phyloP scores from a whole-genome alignment of 192 early-diverging fungal genomes.

The Podila verticillata region DNA sequence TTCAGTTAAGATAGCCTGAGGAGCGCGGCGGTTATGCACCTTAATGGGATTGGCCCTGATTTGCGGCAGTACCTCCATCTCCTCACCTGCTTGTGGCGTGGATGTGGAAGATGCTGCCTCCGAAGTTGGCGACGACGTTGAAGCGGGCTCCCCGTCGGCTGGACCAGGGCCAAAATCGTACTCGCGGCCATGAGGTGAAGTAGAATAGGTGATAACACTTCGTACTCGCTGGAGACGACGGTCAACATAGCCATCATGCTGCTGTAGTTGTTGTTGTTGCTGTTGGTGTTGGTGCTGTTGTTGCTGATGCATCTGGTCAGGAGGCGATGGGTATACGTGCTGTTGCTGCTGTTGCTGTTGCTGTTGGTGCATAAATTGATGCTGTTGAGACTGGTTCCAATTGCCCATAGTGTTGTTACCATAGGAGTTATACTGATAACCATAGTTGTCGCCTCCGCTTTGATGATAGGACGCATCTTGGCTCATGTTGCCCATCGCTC shows the following conservation, averaged over 20 bases:
- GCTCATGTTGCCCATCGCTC: background rate
- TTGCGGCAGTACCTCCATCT: slow-evolving; percentile 23
- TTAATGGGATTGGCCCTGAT: slow-evolving; percentile 42
- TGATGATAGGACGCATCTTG: slow-evolving; percentile 2
- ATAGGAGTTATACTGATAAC: background rate
- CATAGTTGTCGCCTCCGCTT: slow-evolving; percentile 3
- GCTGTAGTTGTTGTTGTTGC: slow-evolving; percentile 29
- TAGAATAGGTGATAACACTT: slow-evolving; percentile 11
- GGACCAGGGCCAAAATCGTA: slow-evolving; percentile 28
- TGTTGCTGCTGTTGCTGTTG: slow-evolving; percentile 28
- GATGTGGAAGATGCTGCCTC: background rate
- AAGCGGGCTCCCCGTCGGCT: background rate
- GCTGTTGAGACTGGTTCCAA: slow-evolving; percentile 4
- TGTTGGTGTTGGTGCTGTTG: slow-evolving; percentile 26
- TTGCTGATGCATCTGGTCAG: slow-evolving; percentile 1
- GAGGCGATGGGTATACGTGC: background rate
- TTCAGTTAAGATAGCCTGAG: slow-evolving; percentile 32
- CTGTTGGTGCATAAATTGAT: background rate
- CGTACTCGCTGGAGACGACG: slow-evolving; percentile 4
- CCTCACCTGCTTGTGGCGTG: slow-evolving; percentile 12
- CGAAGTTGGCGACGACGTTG: background rate
- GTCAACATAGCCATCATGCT: slow-evolving; percentile 20
- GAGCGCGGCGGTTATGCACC: slow-evolving; percentile 15
- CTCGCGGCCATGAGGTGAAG: slow-evolving; percentile 12
- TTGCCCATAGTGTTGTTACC: background rate